Evolutionary conservation across 495 filamentous ascomycete genomes (phyloP).

Genomic region (Neohortaea acidophila): DNA sequence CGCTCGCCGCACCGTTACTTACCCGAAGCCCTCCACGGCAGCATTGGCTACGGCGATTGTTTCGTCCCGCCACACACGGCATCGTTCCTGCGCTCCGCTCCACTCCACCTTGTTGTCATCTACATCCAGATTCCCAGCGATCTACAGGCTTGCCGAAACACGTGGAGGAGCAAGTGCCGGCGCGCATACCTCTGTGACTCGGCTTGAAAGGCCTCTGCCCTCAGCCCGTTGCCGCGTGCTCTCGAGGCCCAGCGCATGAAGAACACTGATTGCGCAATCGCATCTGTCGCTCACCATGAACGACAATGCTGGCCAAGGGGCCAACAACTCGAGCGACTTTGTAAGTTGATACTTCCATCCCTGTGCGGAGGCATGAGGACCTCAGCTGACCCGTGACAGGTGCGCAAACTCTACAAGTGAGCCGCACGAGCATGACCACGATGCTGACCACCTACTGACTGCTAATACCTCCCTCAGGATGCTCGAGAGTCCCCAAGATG

Average conservation of each 20-base stretch:
- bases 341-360: constrained; percentile 34
- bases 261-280: neutral
- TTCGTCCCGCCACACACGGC: too few species aligned
- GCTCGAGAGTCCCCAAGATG: constrained; percentile 89
- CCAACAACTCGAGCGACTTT: constrained; percentile 66
- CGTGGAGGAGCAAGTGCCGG: too few species aligned
- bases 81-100: too few species aligned
- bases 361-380: constrained; percentile 1
- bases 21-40: too few species aligned
- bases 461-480: constrained; percentile 44
- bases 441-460: constrained; percentile 1
- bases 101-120: neutral
- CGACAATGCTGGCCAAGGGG: constrained; percentile 29
- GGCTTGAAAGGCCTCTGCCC: too few species aligned
- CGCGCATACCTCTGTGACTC: too few species aligned
- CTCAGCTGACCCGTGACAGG: constrained; percentile 37
- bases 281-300: constrained; percentile 19
- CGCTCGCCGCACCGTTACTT: too few species aligned
- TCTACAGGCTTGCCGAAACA: too few species aligned
- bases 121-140: neutral
- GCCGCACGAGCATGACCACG: constrained; percentile 17
- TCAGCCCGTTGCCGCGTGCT: too few species aligned
- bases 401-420: constrained; percentile 97
- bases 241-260: too few species aligned
- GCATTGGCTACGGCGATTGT: too few species aligned